phyloP scores from a whole-genome alignment of 441 rosid genomes.

The Erodium moschatum region DNA sequence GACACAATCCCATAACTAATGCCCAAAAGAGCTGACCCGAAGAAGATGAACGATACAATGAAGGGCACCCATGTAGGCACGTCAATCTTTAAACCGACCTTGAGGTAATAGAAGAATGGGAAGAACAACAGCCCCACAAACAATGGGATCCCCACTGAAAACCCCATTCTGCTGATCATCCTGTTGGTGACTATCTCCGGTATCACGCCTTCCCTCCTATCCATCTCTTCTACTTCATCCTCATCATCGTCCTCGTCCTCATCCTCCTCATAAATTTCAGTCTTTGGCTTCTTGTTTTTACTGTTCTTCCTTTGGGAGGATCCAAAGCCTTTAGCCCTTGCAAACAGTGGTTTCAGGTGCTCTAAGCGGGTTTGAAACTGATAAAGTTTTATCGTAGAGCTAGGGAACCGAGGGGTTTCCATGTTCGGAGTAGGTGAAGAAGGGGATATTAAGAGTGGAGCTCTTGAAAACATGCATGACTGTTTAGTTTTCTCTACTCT shows the following conservation, averaged over 20 bases:
- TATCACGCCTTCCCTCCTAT: slow-evolving; percentile 43
- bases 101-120: slow-evolving; percentile 78
- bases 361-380: slow-evolving; percentile 19
- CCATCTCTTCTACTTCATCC: slow-evolving; percentile 26
- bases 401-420: slow-evolving; percentile 21
- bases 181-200: slow-evolving; percentile 89
- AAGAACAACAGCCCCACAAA: slow-evolving; percentile 63
- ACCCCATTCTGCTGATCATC: slow-evolving; percentile 74
- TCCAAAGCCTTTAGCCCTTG: slow-evolving; percentile 72
- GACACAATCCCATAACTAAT: slow-evolving; percentile 86
- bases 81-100: slow-evolving; percentile 64
- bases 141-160: slow-evolving; percentile 68
- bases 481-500: neutral
- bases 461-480: slow-evolving; percentile 6
- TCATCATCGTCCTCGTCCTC: slow-evolving; percentile 25
- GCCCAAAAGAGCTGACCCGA: slow-evolving; percentile 67
- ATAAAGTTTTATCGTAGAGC: slow-evolving; percentile 10
- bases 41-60: slow-evolving; percentile 71
- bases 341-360: slow-evolving; percentile 29
- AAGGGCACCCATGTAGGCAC: slow-evolving; percentile 80
- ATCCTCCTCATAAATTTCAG: neutral
- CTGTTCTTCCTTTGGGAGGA: slow-evolving; percentile 47
- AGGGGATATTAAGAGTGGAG: slow-evolving; percentile 4
- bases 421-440: slow-evolving; percentile 7
- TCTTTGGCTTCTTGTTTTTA: slow-evolving; percentile 35